Evolutionary conservation across 164 flowering plant species (phyloP), one percentile per base, ranked within the genome.

Genomic region (Aristolochia contorta): DNA sequence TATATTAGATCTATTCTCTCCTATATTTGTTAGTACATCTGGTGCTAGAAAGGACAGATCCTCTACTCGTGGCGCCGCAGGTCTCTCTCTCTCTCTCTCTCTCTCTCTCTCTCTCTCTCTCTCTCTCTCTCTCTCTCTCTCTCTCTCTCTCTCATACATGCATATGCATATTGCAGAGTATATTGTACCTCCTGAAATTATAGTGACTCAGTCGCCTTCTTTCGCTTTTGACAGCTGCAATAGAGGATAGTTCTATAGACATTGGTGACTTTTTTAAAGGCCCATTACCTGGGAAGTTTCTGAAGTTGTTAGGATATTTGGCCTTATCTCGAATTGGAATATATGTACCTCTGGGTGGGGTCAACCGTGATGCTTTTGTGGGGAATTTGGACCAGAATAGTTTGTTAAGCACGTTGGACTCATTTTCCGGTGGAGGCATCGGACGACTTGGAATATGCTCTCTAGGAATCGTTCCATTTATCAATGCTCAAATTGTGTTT

Each of bases 341-440:
- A 47, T 94, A 94, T 72, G 70, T 94, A 61, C 99, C 99, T 54
- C 85, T 94, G 68, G 99, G 99, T 65, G 99, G 99, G 23, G 97
- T 94, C 46, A 94, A 94, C 63, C 76, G 91, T 20, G 99, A 88
- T 48, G 94, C 99, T 47, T 94, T 94, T 75, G 73, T 74, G 57
- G 99, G 99, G 45, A 90, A 85, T 79, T 76, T 94, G 74, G 99
- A 88, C 68, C 91, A 88, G 74, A 94, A 90, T 68, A 90, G 93
- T 71, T 66, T 90, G 16, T 75, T 94, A 72, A 78, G 91, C 76
- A 94, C 99, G 50, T 80, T 90, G 72, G 99, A 94, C 80, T 74
- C 97, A n/a, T 94, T 94, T 76, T 94, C 99, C 63, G 99, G 99
- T 37, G 99, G 99, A 58, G 99, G 99, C 60, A 90, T 94, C 64